Evolutionary conservation across 148 eudicot genomes (phyloP).

Genomic region (Silene latifolia): DNA sequence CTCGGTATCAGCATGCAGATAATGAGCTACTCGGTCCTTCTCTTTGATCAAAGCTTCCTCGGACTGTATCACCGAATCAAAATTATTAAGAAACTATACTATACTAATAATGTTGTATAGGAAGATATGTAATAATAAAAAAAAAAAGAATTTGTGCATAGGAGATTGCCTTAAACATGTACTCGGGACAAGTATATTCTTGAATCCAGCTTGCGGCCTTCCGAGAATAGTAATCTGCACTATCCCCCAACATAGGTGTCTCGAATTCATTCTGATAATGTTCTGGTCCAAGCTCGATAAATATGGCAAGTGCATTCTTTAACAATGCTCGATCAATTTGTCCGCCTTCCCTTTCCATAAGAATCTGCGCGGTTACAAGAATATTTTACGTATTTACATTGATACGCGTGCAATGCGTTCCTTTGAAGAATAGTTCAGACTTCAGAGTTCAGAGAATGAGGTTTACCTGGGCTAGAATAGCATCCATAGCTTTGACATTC

Average conservation of each 20-base stretch:
- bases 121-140: neutral
- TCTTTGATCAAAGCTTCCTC: constrained; percentile 67
- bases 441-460: neutral
- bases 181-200: constrained; percentile 72
- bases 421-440: too few species aligned
- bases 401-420: neutral
- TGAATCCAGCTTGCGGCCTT: constrained; percentile 69
- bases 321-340: constrained; percentile 62
- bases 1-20: constrained; percentile 63
- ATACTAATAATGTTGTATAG: neutral
- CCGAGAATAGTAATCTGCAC: constrained; percentile 66
- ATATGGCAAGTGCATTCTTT: constrained; percentile 58
- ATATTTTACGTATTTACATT: neutral
- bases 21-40: constrained; percentile 63
- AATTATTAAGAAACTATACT: neutral
- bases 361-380: constrained; percentile 45
- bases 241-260: constrained; percentile 40
- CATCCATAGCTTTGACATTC: constrained; percentile 48
- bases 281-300: constrained; percentile 55
- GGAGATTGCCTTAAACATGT: constrained; percentile 57
- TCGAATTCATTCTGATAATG: constrained; percentile 62
- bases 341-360: constrained; percentile 66
- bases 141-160: neutral
- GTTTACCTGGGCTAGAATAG: constrained; percentile 58
- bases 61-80: constrained; percentile 32